Conservation (phyloP, 805 yeast genomes). For the Suhomyces pyralidae region DNA sequence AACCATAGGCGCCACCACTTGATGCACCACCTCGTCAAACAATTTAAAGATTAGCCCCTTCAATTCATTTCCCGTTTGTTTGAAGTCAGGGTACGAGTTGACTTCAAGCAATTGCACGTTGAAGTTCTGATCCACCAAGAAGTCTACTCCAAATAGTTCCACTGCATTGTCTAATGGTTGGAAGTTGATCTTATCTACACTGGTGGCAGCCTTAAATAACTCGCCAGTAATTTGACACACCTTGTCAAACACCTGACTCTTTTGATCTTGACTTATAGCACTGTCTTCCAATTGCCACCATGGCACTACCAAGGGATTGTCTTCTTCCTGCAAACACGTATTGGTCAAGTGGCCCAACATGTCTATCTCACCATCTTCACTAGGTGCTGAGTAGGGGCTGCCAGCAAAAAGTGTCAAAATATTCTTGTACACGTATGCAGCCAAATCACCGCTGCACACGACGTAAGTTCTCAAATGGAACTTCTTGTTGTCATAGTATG, state of each 20-base stretch:
- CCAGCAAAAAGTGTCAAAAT: slow-evolving; percentile 83
- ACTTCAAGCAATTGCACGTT: slow-evolving; percentile 72
- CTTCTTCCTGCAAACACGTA: slow-evolving; percentile 78
- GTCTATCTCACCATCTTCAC: slow-evolving; percentile 31
- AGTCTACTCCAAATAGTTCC: slow-evolving; percentile 89
- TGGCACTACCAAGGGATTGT: slow-evolving; percentile 54
- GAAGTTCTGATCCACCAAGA: slow-evolving; percentile 58
- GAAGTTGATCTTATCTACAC: slow-evolving; percentile 80
- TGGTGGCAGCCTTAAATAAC: slow-evolving; percentile 73
- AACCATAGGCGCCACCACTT: slow-evolving; percentile 17
- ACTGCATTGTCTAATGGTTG: slow-evolving; percentile 76
- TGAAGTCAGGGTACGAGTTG: slow-evolving; percentile 94
- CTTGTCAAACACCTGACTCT: slow-evolving; percentile 45
- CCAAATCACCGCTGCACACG: slow-evolving; percentile 66
- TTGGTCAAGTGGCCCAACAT: slow-evolving; percentile 85
- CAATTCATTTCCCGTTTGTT: slow-evolving; percentile 84
- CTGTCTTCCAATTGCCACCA: slow-evolving; percentile 56
- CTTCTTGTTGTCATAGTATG: slow-evolving; percentile 61
- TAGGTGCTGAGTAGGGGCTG: slow-evolving; percentile 36
- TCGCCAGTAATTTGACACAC: slow-evolving; percentile 66
- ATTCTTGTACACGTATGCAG: slow-evolving; percentile 75
- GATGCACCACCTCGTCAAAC: slow-evolving; percentile 53
- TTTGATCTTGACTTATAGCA: slow-evolving; percentile 22
- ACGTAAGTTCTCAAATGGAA: slow-evolving; percentile 90
- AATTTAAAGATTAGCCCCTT: slow-evolving; percentile 63